Percentiles rank a stretch among this genome's conserved stretches.
These are phyloP conservation scores for Rusavskia elegans DNA, from an alignment of 495 filamentous ascomycete genomes.

Conservation along the genomic window DNA sequence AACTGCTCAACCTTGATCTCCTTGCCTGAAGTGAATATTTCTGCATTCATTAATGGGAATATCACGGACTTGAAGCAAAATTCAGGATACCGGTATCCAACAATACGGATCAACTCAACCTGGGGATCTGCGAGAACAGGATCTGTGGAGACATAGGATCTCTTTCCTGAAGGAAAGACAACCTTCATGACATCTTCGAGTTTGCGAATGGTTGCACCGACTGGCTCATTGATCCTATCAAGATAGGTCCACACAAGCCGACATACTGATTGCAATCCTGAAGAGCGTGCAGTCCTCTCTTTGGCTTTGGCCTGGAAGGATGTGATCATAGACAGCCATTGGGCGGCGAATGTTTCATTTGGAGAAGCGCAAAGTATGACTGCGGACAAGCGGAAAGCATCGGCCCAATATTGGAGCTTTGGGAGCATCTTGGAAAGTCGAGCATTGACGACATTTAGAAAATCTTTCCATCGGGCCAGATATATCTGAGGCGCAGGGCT, in stretches of 20 bases:
- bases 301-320: conserved; percentile 64
- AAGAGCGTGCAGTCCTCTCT: conserved; percentile 62
- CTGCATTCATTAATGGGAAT: conserved; percentile 87
- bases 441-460: conserved; percentile 57
- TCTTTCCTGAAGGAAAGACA: conserved; percentile 62
- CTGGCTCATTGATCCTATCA: conserved; percentile 62
- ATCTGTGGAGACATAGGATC: conserved; percentile 65
- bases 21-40: conserved; percentile 60
- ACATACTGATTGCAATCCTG: conserved; percentile 76
- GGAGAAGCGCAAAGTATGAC: conserved; percentile 77
- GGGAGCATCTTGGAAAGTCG: conserved; percentile 65
- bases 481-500: conserved; percentile 51
- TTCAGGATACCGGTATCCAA: conserved; percentile 86
- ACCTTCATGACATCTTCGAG: conserved; percentile 75
- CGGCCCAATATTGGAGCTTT: conserved; percentile 81
- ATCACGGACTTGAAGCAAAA: conserved; percentile 83
- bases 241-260: conserved; percentile 94
- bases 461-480: conserved; percentile 69
- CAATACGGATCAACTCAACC: conserved; percentile 85
- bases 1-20: conserved; percentile 83
- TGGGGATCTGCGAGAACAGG: conserved; percentile 69
- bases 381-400: conserved; percentile 72
- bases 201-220: conserved; percentile 52
- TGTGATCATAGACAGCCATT: conserved; percentile 71
- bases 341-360: conserved; percentile 61